phyloP scores from a whole-genome alignment of 306 rosid species.

The Abrus precatorius region DNA sequence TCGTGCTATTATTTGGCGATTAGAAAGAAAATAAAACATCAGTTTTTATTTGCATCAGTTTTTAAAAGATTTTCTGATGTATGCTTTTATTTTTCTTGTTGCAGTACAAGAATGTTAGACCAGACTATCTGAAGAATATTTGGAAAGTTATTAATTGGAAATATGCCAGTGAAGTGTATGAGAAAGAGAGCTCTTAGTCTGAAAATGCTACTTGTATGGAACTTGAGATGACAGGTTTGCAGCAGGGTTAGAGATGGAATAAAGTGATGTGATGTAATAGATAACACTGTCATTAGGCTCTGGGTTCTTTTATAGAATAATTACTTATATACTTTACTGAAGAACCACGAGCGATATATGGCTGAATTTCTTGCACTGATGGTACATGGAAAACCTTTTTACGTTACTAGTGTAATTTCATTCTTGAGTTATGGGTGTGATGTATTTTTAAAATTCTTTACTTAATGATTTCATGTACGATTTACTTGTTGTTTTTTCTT shows the following conservation, averaged over 20 bases:
- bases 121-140: conserved; percentile 96
- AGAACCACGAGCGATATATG: conserved; percentile 27
- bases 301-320: conserved; percentile 25
- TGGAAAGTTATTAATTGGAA: conserved; percentile 97
- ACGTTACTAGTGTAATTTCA: too few relatives aligned
- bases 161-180: conserved; percentile 76
- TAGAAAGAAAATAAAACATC: conserved; percentile 8
- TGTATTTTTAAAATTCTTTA: too few relatives aligned
- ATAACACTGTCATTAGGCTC: conserved; percentile 7
- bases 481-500: too few relatives aligned
- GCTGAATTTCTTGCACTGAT: conserved; percentile 34
- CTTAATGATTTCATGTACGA: too few relatives aligned
- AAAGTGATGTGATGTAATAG: conserved; percentile 44
- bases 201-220: conserved; percentile 36
- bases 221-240: conserved; percentile 39
- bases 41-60: too few relatives aligned
- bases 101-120: conserved; percentile 98
- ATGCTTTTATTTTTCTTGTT: conserved; percentile 47
- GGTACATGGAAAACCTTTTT: neutral
- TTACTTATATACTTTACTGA: conserved; percentile 17
- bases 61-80: conserved; percentile 40
- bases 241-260: conserved; percentile 41
- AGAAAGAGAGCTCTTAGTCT: conserved; percentile 60
- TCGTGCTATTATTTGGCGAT: conserved; percentile 5
- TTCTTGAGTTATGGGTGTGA: too few relatives aligned